phyloP scores from a whole-genome alignment of 2,329 filamentous ascomycete genomes.

The Venturia carpophila region DNA sequence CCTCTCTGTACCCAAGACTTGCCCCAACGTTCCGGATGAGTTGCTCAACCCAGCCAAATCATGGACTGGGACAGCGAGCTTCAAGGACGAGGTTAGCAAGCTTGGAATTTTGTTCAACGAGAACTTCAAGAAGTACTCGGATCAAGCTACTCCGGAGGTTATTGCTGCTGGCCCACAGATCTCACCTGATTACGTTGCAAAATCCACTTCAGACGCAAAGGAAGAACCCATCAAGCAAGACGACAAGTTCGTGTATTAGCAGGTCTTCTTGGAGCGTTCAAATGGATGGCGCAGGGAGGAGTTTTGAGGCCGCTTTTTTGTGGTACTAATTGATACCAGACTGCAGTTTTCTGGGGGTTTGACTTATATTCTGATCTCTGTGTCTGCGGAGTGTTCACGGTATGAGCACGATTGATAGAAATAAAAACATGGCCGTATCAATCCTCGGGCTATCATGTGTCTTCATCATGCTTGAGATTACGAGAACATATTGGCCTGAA shows the following conservation, averaged over 20 bases:
- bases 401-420: not conserved
- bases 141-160: constrained; percentile 54
- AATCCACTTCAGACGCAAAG: not conserved
- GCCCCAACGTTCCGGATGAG: constrained; percentile 81
- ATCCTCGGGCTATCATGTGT: no score
- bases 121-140: constrained; percentile 95
- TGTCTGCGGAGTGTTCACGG: not conserved
- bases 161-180: constrained; percentile 37
- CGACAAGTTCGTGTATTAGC: not conserved
- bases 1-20: constrained; percentile 86
- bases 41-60: constrained; percentile 89
- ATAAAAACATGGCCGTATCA: not conserved
- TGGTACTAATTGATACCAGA: constrained; percentile 7
- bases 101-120: constrained; percentile 83
- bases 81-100: constrained; percentile 83
- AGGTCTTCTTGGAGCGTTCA: not conserved
- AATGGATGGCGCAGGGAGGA: not conserved
- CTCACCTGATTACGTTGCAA: not conserved
- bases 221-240: not conserved
- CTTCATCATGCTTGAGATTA: no score
- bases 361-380: not conserved
- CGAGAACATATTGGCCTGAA: no score
- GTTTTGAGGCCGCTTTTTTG: constrained; percentile 12
- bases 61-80: constrained; percentile 79
- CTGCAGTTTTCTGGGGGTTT: not conserved